A percentile compares a stretch with the other conserved stretches of the same genome.
These are phyloP conservation scores for Mycena amicta DNA, from an alignment of 768 basidiomycete species.

Conservation along the genomic window DNA sequence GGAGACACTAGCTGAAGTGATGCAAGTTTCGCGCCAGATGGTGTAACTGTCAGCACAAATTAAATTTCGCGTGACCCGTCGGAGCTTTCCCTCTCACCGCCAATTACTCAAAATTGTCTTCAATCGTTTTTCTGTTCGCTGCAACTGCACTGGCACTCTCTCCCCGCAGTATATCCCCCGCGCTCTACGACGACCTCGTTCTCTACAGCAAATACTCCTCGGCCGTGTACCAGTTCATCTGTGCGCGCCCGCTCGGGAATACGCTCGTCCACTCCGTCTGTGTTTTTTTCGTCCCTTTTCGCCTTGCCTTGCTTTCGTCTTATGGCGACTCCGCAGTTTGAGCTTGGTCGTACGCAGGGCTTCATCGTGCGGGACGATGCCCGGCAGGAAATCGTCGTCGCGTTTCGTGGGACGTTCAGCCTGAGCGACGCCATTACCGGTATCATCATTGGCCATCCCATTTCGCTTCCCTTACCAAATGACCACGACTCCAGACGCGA, in stretches of 20 bases:
- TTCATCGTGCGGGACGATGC: conserved; percentile 27
- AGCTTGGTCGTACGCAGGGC: conserved; percentile 17
- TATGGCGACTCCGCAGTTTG: neutral
- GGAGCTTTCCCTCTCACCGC: too few relatives aligned
- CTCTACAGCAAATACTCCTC: conserved; percentile 54
- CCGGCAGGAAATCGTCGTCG: conserved; percentile 24
- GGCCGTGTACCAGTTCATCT: conserved; percentile 48
- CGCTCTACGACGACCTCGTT: conserved; percentile 44
- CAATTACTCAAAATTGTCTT: too few relatives aligned
- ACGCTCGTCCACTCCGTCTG: conserved; percentile 42
- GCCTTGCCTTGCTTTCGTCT: too few relatives aligned
- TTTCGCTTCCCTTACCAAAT: neutral
- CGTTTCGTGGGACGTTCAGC: conserved; percentile 25
- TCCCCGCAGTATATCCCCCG: conserved; percentile 34
- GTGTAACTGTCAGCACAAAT: neutral
- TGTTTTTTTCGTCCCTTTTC: too few relatives aligned
- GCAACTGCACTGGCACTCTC: neutral
- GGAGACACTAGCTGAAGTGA: neutral
- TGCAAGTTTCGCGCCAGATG: neutral
- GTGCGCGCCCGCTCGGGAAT: conserved; percentile 52
- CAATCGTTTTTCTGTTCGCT: too few relatives aligned
- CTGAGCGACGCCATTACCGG: neutral
- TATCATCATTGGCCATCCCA: neutral
- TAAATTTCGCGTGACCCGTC: too few relatives aligned
- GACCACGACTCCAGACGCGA: neutral